Conservation (phyloP, 169 alveolate genomes). For the Cryptosporidium tyzzeri region DNA sequence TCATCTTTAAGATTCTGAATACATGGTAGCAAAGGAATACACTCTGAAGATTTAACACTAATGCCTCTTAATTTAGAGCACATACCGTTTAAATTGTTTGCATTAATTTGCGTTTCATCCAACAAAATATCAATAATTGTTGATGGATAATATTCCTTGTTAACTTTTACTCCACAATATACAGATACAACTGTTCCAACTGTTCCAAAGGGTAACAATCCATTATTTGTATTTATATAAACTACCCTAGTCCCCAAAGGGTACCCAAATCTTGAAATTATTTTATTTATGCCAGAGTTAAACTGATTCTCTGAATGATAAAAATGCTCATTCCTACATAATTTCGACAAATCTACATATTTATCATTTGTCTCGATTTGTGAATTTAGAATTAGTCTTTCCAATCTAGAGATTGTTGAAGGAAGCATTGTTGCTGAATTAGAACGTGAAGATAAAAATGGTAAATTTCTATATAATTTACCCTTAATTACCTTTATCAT, state of each 20-base stretch:
- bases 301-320: neutral
- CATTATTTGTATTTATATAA: constrained; percentile 1
- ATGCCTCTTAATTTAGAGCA: constrained; percentile 56
- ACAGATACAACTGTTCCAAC: constrained; percentile 32
- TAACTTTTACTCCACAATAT: constrained; percentile 7
- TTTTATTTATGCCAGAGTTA: constrained; percentile 2
- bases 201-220: constrained; percentile 51
- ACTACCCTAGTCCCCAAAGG: constrained; percentile 40
- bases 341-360: neutral
- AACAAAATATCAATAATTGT: constrained; percentile 30
- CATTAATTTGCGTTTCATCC: constrained; percentile 16
- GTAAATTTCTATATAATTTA: constrained; percentile 26
- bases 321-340: neutral
- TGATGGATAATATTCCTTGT: constrained; percentile 3
- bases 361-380: neutral
- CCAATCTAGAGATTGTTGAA: constrained; percentile 43
- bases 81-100: constrained; percentile 28
- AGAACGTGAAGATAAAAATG: neutral
- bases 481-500: neutral
- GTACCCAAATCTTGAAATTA: neutral
- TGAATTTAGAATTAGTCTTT: constrained; percentile 20
- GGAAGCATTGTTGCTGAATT: constrained; percentile 40
- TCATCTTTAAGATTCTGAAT: neutral
- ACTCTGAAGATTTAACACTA: constrained; percentile 6
- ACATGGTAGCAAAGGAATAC: constrained; percentile 34